phyloP scores from a whole-genome alignment of 768 basidiomycete genomes.

The Trametes gibbosa region DNA sequence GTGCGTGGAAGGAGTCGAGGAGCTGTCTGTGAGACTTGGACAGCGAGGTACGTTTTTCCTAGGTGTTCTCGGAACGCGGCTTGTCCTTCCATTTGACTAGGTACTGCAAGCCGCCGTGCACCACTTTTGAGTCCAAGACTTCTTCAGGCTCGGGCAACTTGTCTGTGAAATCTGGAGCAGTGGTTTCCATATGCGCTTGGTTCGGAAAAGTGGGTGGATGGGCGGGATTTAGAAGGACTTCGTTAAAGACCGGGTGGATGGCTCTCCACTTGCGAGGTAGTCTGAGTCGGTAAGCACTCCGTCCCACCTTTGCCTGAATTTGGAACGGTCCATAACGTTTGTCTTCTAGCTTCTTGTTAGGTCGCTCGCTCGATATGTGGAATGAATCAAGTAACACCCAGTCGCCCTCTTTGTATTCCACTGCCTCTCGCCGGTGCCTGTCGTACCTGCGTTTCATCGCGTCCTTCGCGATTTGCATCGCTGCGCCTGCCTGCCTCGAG shows the following conservation, averaged over 20 bases:
- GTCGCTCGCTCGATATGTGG: slow-evolving; percentile 25
- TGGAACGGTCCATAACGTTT: slow-evolving; percentile 27
- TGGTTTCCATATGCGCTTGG: slow-evolving; percentile 13
- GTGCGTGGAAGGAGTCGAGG: slow-evolving; percentile 7
- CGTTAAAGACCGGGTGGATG: slow-evolving; percentile 29
- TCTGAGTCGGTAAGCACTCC: slow-evolving; percentile 22
- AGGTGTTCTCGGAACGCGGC: slow-evolving; percentile 16
- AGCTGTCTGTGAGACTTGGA: not conserved
- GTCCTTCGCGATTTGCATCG: slow-evolving; percentile 23
- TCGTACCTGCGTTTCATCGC: slow-evolving; percentile 29
- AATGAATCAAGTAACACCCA: slow-evolving; percentile 29
- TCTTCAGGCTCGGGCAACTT: slow-evolving; percentile 19
- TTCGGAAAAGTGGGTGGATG: slow-evolving; percentile 8
- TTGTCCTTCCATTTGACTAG: slow-evolving; percentile 29
- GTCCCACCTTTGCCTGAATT: slow-evolving; percentile 24
- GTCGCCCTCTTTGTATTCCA: slow-evolving; percentile 19
- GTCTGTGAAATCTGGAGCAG: slow-evolving; percentile 13
- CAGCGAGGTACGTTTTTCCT: slow-evolving; percentile 15
- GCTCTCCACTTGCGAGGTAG: slow-evolving; percentile 26
- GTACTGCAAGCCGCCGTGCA: slow-evolving; percentile 22
- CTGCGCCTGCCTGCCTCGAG: slow-evolving; percentile 8
- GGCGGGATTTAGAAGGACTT: slow-evolving; percentile 14
- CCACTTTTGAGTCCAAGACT: slow-evolving; percentile 19
- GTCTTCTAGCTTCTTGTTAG: slow-evolving; percentile 27
- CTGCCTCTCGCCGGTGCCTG: not conserved